Base-by-base conservation (phyloP, 371 early-diverging fungal species). In the Mucor saturninus region DNA sequence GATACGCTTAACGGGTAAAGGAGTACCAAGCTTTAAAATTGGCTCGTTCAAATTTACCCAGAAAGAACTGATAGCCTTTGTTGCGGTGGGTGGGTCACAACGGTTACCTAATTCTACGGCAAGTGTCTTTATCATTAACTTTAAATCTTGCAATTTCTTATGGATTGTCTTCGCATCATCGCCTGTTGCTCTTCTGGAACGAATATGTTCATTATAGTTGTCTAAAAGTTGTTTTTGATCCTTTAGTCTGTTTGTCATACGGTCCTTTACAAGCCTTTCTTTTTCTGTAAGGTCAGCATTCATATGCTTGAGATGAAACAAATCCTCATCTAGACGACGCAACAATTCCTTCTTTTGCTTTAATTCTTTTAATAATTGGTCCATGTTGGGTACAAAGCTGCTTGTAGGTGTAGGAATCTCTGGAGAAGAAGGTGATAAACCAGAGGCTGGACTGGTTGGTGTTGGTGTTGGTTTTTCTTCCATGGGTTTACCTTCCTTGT, bases 191-290 rank as follows among this genome's bases (percentile, higher is more conserved):
- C 85, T 76, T 59, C 85, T 71, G 8, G 78, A 69, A 45, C 76
- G 73, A 28, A 85, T 64, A 35, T 87, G 83, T 21, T 84, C 84
- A 35, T 81, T 72, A 46, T 83, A 87, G 58, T 83, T 87, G 21
- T 69, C 65, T 35, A 77, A 52, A 9, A 82, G 58, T 31, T 76
- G 77, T 39, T 65, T 57, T 55, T 69, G 70, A 43, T 69, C 70
- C 35, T 65, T 69, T 59, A 65, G 61, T 32, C 70, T 61, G 29
- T 50, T 31, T 2, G 35, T 2, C 65, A 65, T 69, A 32, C 70
- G 54, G 14, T 69, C 65, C 8, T 65, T 58, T 21, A 52, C 49
- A 1, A 10, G 10, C 13, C 45, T 38, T 32, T 48, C 53, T 31
- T 59, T 61, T 28, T 69, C 70, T 15, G 59, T 46, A 1, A 65